Conservation (phyloP, 108 stramenopile species). For the Discostella stelligeroides region DNA sequence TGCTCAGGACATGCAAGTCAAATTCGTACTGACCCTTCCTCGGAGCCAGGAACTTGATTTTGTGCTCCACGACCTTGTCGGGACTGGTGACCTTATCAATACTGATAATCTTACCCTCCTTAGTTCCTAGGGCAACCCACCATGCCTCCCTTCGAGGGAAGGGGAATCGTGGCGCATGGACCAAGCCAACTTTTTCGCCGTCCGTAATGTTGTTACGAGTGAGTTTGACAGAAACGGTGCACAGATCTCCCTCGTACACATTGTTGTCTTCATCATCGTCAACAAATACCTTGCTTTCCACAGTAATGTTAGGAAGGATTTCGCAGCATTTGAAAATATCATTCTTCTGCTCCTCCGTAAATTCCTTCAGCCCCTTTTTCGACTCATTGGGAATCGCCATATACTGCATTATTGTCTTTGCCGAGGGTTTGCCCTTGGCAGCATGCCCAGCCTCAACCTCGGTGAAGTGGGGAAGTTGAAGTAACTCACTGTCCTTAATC, state of each 20-base stretch:
- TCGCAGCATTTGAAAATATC: constrained; percentile 82
- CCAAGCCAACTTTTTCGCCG: constrained; percentile 87
- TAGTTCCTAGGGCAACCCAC: constrained; percentile 95
- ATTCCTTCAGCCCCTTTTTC: constrained; percentile 85
- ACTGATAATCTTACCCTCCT: constrained; percentile 90
- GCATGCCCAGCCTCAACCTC: constrained; percentile 75
- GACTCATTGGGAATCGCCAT: constrained; percentile 68
- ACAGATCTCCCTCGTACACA: constrained; percentile 95
- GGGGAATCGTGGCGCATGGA: constrained; percentile 93
- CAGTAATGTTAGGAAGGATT: constrained; percentile 83
- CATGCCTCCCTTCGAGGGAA: constrained; percentile 91
- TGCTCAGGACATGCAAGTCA: constrained; percentile 89
- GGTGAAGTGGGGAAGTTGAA: constrained; percentile 94
- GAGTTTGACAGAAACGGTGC: constrained; percentile 88
- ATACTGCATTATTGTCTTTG: constrained; percentile 70
- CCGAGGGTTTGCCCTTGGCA: constrained; percentile 64
- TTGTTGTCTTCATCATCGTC: constrained; percentile 97
- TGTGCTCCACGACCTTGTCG: constrained; percentile 75
- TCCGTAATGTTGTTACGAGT: constrained; percentile 90
- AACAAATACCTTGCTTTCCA: constrained; percentile 86
- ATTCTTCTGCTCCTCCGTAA: constrained; percentile 80
- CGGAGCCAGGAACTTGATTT: constrained; percentile 96
- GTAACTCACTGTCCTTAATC: constrained; percentile 81
- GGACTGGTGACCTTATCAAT: constrained; percentile 88
- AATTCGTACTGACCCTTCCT: constrained; percentile 87